These are phyloP conservation scores for Elaeis oleifera DNA, from an alignment of 202 grass and related monocot species.

Conservation along the genomic window DNA sequence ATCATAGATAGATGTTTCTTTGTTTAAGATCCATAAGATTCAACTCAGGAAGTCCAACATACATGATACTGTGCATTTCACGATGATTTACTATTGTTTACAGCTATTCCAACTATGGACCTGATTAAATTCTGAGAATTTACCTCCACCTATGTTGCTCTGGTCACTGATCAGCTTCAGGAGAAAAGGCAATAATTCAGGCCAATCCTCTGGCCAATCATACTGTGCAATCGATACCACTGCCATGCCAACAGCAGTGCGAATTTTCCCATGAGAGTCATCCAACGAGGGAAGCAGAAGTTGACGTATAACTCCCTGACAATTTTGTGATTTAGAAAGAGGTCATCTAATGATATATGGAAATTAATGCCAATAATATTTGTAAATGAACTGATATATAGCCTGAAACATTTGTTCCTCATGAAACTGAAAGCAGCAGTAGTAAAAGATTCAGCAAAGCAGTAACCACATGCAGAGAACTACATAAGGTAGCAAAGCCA, in stretches of 20 bases:
- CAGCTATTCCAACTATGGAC: too few species aligned
- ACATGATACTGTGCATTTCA: too few species aligned
- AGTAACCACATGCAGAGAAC: too few species aligned
- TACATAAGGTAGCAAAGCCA: too few species aligned
- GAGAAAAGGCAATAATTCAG: constrained; percentile 80
- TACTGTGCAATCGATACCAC: constrained; percentile 80
- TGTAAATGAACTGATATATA: neutral
- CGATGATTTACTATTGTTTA: too few species aligned
- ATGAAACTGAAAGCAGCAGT: too few species aligned
- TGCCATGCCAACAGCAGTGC: constrained; percentile 84
- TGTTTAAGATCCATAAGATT: too few species aligned
- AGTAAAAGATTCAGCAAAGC: too few species aligned
- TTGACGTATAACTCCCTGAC: constrained; percentile 65
- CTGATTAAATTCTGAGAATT: neutral
- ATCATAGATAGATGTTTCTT: too few species aligned
- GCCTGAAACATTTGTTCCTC: too few species aligned
- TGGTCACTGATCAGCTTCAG: constrained; percentile 75
- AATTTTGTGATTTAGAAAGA: constrained; percentile 12
- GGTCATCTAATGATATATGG: neutral
- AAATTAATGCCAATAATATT: neutral
- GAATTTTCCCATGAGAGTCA: constrained; percentile 86
- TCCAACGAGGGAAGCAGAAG: constrained; percentile 68
- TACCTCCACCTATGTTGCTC: constrained; percentile 78
- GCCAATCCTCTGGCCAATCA: constrained; percentile 96
- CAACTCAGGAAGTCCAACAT: too few species aligned